Base-by-base conservation (phyloP, 164 flowering plant species). In the Umbilicus rupestris region DNA sequence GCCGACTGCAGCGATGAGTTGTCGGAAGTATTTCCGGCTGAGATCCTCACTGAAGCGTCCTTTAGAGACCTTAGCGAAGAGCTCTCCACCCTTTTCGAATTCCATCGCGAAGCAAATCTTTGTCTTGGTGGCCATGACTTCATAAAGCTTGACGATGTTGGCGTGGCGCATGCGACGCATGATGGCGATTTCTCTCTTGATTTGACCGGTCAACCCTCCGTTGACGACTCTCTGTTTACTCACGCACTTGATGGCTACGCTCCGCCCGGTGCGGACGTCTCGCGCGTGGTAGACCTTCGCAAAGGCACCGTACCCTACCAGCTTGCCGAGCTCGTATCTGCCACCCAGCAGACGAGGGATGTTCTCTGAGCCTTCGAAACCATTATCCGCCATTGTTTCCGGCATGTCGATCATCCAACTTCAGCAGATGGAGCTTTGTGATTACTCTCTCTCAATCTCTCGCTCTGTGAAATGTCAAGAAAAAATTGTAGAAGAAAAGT, bases 31-130 rank as follows among this genome's bases (percentile, higher is more conserved):
- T 28, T 76, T 72, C 31, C 91, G 84, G 73, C 81, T 68, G 74
- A 80, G 85, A 65, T 85, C 79, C 42, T 85, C 91, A 68, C 73
- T 75, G 73, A 88, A 77, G 0, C 88, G 62, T 0, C 83, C 84
- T 65, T 77, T 79, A n/a, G 84, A 75, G 50, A 89, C 70, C 68
- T 73, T 79, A 7, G 78, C 47, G 77, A 87, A 87, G 26, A 87
- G 79, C 76, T 87, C 89, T 0, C 96, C 96, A 7, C 96, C 91
- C 29, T 73, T 78, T 24, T 81, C 91, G 65, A 75, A 76, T 67
- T 89, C 96, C 88, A 87, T 78, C n/a, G 85, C 87, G 75, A 83
- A 82, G 72, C 82, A 87, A 57, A 87, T 80, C 74, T 86, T 87
- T 7, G 88, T 78, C 63, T 78, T 82, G 20, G 89, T 83, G 37